Percentiles rank a stretch among this genome's conserved stretches.
Conservation (phyloP, 2,329 filamentous ascomycete genomes). For the Botrytis tulipae region DNA sequence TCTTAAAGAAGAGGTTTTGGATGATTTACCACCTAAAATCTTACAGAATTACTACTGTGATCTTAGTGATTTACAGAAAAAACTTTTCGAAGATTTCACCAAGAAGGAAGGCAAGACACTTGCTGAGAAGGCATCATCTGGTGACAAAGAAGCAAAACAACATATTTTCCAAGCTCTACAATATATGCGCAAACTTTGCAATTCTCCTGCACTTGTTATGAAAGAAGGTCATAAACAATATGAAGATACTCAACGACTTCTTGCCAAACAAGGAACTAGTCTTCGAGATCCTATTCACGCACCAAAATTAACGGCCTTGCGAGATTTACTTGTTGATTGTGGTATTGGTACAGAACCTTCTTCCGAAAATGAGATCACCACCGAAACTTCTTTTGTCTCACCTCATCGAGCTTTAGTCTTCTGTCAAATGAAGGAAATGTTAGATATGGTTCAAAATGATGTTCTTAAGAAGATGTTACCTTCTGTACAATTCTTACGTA, state of each 20-base stretch:
- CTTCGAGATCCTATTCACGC: slow-evolving; percentile 85
- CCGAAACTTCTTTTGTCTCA: slow-evolving; percentile 77
- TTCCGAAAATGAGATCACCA: slow-evolving; percentile 52
- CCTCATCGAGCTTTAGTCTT: slow-evolving; percentile 95
- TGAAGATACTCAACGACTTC: slow-evolving; percentile 77
- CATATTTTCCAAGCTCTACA: slow-evolving; percentile 99
- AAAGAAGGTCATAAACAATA: slow-evolving; percentile 92
- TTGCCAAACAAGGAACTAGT: slow-evolving; percentile 74
- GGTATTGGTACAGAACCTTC: slow-evolving; percentile 76
- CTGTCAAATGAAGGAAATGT: slow-evolving; percentile 99
- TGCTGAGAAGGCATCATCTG: slow-evolving; percentile 75
- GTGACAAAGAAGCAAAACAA: slow-evolving; percentile 91
- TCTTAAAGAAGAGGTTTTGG: slow-evolving; percentile 94
- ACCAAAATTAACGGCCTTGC: slow-evolving; percentile 85
- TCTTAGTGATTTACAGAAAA: slow-evolving; percentile 89
- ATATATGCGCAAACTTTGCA: slow-evolving; percentile 99
- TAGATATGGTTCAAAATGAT: slow-evolving; percentile 96
- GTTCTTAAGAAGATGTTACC: slow-evolving; percentile 90
- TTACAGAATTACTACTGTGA: slow-evolving; percentile 99
- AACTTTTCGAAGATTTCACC: slow-evolving; percentile 93
- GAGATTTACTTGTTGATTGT: slow-evolving; percentile 95
- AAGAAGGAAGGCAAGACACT: slow-evolving; percentile 91
- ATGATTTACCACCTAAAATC: slow-evolving; percentile 96
- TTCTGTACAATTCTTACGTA: slow-evolving; percentile 86
- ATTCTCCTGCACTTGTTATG: slow-evolving; percentile 93